A percentile compares a stretch with the other conserved stretches of the same genome.
Evolutionary conservation across 768 basidiomycete species (phyloP).

Genomic region (Boletus subcaerulescens): DNA sequence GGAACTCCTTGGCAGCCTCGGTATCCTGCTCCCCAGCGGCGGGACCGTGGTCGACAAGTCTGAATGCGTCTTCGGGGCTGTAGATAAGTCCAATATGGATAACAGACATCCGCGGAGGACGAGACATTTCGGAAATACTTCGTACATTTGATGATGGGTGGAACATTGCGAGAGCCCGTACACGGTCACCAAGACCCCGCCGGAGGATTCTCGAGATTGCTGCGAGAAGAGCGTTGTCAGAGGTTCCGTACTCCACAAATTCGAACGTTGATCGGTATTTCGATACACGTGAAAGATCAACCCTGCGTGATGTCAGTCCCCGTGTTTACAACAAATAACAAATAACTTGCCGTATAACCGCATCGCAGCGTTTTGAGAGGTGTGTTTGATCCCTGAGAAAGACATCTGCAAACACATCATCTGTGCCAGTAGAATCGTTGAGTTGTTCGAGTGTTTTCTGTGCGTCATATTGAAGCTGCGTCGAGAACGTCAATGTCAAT

Average conservation of each 20-base stretch:
- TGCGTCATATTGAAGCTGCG: conserved; percentile 75
- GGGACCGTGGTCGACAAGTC: conserved; percentile 92
- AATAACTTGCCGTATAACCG: conserved; percentile 53
- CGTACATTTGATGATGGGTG: conserved; percentile 46
- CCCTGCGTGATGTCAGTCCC: conserved; percentile 35
- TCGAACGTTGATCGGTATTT: conserved; percentile 44
- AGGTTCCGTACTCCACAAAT: conserved; percentile 54
- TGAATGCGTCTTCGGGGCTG: conserved; percentile 67
- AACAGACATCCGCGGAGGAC: conserved; percentile 43
- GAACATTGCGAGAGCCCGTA: conserved; percentile 60
- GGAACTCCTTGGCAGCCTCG: conserved; percentile 56
- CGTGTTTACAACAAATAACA: not conserved
- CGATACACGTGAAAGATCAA: conserved; percentile 40
- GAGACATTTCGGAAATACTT: conserved; percentile 52
- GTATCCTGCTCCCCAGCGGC: conserved; percentile 60
- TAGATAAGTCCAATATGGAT: conserved; percentile 77
- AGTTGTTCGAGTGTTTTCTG: conserved; percentile 64
- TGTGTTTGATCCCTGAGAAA: conserved; percentile 75
- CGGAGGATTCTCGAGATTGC: conserved; percentile 51
- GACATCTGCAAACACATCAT: conserved; percentile 64
- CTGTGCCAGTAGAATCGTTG: conserved; percentile 42
- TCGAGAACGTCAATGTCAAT: conserved; percentile 1
- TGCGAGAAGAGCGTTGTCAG: conserved; percentile 51
- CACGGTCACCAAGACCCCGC: conserved; percentile 72
- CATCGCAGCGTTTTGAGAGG: conserved; percentile 68